phyloP scores from a whole-genome alignment of 2,329 filamentous ascomycete species.

The Colletotrichum lini region DNA sequence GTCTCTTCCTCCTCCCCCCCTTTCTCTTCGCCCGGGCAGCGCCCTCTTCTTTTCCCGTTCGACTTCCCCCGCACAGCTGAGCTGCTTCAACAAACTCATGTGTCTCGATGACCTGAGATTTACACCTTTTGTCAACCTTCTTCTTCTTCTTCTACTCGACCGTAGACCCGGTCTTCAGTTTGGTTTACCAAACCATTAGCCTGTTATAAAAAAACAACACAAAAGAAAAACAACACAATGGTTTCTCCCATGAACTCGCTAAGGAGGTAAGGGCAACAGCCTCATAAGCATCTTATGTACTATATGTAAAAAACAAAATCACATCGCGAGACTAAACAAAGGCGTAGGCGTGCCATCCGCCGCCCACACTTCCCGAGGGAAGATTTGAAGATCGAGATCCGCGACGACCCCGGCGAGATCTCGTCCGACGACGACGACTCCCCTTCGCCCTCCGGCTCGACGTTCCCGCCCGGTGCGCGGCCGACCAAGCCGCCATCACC shows the following conservation, averaged over 20 bases:
- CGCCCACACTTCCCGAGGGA: constrained; percentile 18
- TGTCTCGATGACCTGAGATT: constrained; percentile 25
- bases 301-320: too few species aligned
- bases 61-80: constrained; percentile 29
- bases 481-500: constrained; percentile 14
- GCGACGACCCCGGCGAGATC: constrained; percentile 2
- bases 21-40: constrained; percentile 33
- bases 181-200: background rate
- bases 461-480: constrained; percentile 18
- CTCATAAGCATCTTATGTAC: background rate
- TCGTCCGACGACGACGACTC: constrained; percentile 38
- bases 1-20: background rate
- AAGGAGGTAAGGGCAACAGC: constrained; percentile 26
- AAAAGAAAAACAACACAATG: background rate
- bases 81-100: constrained; percentile 25
- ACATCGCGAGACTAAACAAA: background rate
- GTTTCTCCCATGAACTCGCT: constrained; percentile 8
- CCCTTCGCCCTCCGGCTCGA: constrained; percentile 21
- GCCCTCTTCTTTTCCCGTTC: constrained; percentile 23
- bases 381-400: constrained; percentile 31
- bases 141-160: constrained; percentile 4
- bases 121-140: constrained; percentile 1
- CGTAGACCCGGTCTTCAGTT: constrained; percentile 8
- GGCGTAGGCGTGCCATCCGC: constrained; percentile 19
- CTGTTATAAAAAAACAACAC: too few species aligned